Base-by-base conservation (phyloP, 805 yeast species). In the Barnettozyma populi region DNA sequence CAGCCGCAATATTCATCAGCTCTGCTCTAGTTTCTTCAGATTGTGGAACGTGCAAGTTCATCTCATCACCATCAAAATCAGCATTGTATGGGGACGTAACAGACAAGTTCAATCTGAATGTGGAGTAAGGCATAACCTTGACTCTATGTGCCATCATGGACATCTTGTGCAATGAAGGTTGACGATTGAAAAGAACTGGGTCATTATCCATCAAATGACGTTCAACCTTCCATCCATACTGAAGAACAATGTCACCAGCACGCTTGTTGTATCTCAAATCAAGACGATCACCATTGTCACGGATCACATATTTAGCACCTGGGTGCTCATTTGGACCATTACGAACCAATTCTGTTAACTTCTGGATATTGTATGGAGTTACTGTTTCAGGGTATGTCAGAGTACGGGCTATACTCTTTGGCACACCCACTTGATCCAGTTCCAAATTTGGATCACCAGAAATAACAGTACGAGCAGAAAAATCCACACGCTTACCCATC, bases 71-170 rank as follows among this genome's bases (percentile, higher is more conserved):
- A 36, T 36, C 40, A 27, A 36, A 36, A 36, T 94, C 99, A 41
- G 99, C 99, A 72, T 94, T 94, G 70, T 94, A 94, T n/a, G 99
- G 99, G 18, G 98, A 89, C 0, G 99, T 94, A 41, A 94, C 99
- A 23, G 98, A 94, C 65, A 94, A 74, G 64, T 94, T 94, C 72
- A 94, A 76, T 72, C 99, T 80, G 76, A 94, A 94, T 0, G 99
- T 94, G 7, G 98, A 90, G 65, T 90, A 94, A 11, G 99, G 99
- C 96, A 94, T 90, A 41, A 94, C 99, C 65, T 87, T 90, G 34
- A 94, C 99, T 70, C 96, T 80, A 67, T 94, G 99, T 16, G 97
- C 95, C 98, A 94, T 94, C 99, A 94, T 94, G 47, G 98, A 92
- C 98, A 94, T 94, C 69, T 95, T 94, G 73, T 94, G 99, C 68